phyloP scores from a whole-genome alignment of 208 protist species.

The Angomonas deanei region DNA sequence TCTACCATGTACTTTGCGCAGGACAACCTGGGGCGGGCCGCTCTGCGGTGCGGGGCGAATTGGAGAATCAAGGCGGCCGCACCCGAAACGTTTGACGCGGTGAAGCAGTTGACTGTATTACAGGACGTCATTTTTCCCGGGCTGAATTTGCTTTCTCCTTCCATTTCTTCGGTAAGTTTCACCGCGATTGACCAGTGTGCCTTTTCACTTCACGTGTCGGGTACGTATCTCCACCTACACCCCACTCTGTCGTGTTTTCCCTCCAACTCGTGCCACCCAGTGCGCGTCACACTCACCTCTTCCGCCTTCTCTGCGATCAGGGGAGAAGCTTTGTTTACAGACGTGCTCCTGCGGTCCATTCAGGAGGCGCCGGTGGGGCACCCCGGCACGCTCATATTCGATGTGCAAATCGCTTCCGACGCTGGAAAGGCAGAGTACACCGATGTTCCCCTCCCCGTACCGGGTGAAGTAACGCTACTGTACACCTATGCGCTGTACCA shows the following conservation, averaged over 20 bases:
- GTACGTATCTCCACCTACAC: too few relatives aligned
- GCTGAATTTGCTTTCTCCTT: too few relatives aligned
- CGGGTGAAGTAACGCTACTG: background rate
- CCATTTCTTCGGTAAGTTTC: too few relatives aligned
- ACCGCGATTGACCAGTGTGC: too few relatives aligned
- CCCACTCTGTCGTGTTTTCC: background rate
- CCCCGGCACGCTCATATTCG: background rate
- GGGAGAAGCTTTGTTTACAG: background rate
- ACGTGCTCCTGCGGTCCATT: background rate
- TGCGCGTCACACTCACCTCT: background rate
- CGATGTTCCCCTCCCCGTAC: background rate
- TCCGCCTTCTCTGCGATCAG: background rate
- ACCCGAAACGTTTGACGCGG: too few relatives aligned
- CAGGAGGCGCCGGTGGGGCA: background rate
- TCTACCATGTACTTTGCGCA: too few relatives aligned
- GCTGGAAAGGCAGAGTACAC: background rate
- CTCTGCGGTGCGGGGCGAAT: too few relatives aligned
- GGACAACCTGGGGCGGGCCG: too few relatives aligned
- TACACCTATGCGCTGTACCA: background rate
- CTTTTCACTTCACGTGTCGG: too few relatives aligned
- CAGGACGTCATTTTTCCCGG: too few relatives aligned
- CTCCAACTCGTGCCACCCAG: background rate
- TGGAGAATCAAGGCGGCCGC: too few relatives aligned
- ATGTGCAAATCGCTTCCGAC: background rate
- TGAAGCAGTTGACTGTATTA: too few relatives aligned